These are phyloP conservation scores for Phytomonas sp. DNA, from an alignment of 208 protist genomes.

Conservation along the genomic window DNA sequence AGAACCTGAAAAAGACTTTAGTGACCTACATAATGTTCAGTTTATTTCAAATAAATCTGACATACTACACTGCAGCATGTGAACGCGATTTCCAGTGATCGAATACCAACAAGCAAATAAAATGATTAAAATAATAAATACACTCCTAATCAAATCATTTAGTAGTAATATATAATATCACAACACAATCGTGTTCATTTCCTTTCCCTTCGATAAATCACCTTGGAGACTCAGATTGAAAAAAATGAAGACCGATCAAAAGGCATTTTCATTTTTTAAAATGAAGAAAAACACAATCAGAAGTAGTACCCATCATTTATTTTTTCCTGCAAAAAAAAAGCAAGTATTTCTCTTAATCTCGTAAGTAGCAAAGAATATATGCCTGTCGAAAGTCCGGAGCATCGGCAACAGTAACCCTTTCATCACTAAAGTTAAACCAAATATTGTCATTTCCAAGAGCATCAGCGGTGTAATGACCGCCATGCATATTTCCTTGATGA, in stretches of 20 bases:
- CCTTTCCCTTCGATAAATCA: background rate
- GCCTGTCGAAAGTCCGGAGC: conserved; percentile 39
- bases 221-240: background rate
- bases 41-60: background rate
- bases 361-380: conserved; percentile 81
- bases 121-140: background rate
- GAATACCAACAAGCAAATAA: background rate
- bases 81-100: background rate
- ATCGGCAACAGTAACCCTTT: conserved; percentile 27
- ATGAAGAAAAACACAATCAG: no score
- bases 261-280: no score
- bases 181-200: background rate
- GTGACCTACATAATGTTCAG: no score
- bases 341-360: conserved; percentile 5
- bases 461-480: conserved; percentile 90
- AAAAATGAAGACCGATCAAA: background rate
- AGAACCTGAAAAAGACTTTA: no score
- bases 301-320: background rate
- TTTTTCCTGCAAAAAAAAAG: conserved; percentile 11
- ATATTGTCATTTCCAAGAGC: conserved; percentile 35
- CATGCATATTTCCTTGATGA: conserved; percentile 85
- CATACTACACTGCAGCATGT: background rate
- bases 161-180: background rate
- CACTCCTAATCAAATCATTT: background rate
- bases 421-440: conserved; percentile 87